Conservation (phyloP, 768 basidiomycete genomes). For the Lentinus tigrinus region DNA sequence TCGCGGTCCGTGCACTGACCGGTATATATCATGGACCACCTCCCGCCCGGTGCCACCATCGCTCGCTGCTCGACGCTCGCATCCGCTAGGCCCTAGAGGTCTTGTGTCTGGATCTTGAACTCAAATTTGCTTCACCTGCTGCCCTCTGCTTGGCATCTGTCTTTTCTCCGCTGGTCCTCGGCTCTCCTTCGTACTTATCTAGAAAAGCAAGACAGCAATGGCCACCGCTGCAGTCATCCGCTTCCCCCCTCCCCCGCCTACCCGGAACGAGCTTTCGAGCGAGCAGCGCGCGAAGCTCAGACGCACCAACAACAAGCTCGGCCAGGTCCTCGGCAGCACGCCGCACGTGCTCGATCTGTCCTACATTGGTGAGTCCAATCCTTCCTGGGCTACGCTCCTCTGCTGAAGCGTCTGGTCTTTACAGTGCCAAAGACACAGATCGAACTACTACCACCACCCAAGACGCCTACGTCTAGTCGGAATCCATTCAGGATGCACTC, state of each 20-base stretch:
- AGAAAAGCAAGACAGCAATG: background rate
- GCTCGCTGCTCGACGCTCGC: constrained; percentile 5
- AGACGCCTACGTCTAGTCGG: constrained; percentile 3
- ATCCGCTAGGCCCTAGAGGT: constrained; percentile 11
- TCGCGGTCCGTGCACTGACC: background rate
- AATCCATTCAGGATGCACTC: constrained; percentile 10
- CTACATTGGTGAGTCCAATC: constrained; percentile 5
- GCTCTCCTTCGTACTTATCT: background rate
- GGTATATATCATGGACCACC: background rate
- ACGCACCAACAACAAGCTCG: constrained; percentile 59
- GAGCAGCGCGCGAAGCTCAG: constrained; percentile 55
- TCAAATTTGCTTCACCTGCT: background rate
- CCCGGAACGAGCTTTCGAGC: constrained; percentile 51
- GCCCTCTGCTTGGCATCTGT: background rate
- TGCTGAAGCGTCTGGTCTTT: background rate
- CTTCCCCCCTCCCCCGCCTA: constrained; percentile 51
- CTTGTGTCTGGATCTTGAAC: background rate
- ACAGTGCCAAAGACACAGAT: background rate
- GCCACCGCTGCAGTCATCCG: constrained; percentile 18
- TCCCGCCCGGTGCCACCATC: background rate
- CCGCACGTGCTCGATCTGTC: constrained; percentile 52
- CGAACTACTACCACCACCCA: background rate
- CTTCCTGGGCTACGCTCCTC: background rate
- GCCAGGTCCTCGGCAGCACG: constrained; percentile 54
- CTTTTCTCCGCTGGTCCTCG: background rate